These are phyloP conservation scores for Trichoderma lentiforme DNA, from an alignment of 2,329 filamentous ascomycete genomes.

Conservation along the genomic window DNA sequence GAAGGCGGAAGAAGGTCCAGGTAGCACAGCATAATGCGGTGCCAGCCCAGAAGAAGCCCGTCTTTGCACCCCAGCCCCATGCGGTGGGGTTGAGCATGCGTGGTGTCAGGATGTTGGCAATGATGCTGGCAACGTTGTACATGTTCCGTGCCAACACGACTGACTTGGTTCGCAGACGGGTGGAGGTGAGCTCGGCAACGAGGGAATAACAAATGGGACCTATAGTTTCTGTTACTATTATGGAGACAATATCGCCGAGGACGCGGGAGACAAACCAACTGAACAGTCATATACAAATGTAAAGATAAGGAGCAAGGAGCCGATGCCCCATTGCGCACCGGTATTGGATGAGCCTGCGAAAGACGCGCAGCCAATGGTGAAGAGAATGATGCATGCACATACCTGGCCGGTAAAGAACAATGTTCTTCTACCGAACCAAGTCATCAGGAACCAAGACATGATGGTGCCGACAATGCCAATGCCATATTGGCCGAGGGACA, in stretches of 20 bases:
- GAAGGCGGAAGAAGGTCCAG: slow-evolving; percentile 52
- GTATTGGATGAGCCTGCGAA: slow-evolving; percentile 44
- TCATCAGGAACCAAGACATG: slow-evolving; percentile 44
- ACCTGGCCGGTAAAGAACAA: slow-evolving; percentile 48
- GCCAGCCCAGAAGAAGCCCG: slow-evolving; percentile 44
- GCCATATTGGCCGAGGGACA: slow-evolving; percentile 41
- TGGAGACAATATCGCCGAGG: too few relatives aligned
- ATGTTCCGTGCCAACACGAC: slow-evolving; percentile 44
- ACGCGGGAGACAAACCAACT: slow-evolving; percentile 22
- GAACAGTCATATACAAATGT: slow-evolving; percentile 42
- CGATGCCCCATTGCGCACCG: slow-evolving; percentile 47
- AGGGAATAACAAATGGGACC: slow-evolving; percentile 74
- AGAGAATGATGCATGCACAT: slow-evolving; percentile 42
- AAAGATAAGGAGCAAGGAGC: slow-evolving; percentile 43
- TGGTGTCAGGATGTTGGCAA: slow-evolving; percentile 45
- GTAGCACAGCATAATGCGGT: slow-evolving; percentile 43
- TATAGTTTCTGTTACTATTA: neutral
- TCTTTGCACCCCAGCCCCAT: slow-evolving; percentile 48
- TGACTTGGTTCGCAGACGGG: slow-evolving; percentile 45
- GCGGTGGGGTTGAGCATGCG: slow-evolving; percentile 46
- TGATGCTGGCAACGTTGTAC: slow-evolving; percentile 49
- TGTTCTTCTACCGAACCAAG: slow-evolving; percentile 43
- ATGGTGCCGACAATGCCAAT: slow-evolving; percentile 45
- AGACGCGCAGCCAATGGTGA: slow-evolving; percentile 54
- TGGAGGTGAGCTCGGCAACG: slow-evolving; percentile 54